Conservation (phyloP, 2,329 filamentous ascomycete species). For the Aureobasidium melanogenum region DNA sequence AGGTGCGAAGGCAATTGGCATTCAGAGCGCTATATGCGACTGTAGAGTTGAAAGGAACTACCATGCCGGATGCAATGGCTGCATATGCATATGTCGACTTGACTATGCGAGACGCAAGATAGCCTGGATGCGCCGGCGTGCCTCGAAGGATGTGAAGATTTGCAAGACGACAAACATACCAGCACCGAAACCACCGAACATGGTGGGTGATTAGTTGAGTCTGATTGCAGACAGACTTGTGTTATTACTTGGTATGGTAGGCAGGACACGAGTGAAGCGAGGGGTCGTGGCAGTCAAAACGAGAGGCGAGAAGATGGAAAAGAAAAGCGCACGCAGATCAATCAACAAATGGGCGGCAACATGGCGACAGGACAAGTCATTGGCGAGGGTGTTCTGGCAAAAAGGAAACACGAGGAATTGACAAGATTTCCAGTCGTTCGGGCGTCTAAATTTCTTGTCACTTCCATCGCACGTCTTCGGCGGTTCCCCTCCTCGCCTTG, state of each 20-base stretch:
- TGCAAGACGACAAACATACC: slow-evolving; percentile 9
- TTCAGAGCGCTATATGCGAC: neutral
- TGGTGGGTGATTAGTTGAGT: neutral
- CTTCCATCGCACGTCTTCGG: neutral
- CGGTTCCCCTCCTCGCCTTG: neutral
- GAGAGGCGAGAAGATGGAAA: neutral
- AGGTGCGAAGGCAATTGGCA: neutral
- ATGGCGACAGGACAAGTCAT: neutral
- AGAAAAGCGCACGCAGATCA: slow-evolving; percentile 1
- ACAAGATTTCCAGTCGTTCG: neutral
- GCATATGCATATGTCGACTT: neutral
- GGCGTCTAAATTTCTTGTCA: slow-evolving; percentile 2
- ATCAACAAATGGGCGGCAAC: slow-evolving; percentile 1
- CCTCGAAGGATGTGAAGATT: neutral
- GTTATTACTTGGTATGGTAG: neutral
- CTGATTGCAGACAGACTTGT: neutral
- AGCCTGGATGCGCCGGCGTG: neutral
- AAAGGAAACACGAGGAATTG: slow-evolving; percentile 1
- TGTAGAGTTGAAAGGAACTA: neutral
- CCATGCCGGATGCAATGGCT: neutral
- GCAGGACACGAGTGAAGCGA: neutral
- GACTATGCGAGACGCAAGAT: neutral
- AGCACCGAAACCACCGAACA: slow-evolving; percentile 9
- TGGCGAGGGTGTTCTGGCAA: neutral
- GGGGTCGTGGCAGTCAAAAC: neutral